phyloP scores from a whole-genome alignment of 2,329 filamentous ascomycete genomes.

The Exophiala sp. region DNA sequence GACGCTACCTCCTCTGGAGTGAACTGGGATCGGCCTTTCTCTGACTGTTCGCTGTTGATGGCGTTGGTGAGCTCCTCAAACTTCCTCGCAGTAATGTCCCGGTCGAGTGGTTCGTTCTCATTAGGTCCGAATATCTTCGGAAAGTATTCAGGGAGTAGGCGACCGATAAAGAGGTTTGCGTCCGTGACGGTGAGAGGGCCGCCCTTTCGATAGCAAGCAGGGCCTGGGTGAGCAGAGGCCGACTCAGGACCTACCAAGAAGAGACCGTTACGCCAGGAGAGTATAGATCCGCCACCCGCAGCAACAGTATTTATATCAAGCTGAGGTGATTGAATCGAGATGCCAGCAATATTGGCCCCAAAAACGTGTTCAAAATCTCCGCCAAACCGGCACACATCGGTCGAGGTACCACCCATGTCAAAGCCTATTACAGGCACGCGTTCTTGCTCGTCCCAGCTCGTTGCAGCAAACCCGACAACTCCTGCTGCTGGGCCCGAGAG shows the following conservation, averaged over 20 bases:
- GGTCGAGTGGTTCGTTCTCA: slow-evolving; percentile 64
- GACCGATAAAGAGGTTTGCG: slow-evolving; percentile 80
- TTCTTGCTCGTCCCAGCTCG: slow-evolving; percentile 73
- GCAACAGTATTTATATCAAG: slow-evolving; percentile 66
- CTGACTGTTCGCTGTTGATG: slow-evolving; percentile 40
- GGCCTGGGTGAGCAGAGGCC: slow-evolving; percentile 82
- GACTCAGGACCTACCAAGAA: slow-evolving; percentile 90
- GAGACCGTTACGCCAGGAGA: slow-evolving; percentile 80
- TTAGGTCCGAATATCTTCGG: slow-evolving; percentile 87
- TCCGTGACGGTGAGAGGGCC: slow-evolving; percentile 91
- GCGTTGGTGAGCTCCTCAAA: slow-evolving; percentile 42
- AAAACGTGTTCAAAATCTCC: slow-evolving; percentile 83
- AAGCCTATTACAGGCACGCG: slow-evolving; percentile 80
- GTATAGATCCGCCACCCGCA: slow-evolving; percentile 59
- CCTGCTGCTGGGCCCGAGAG: slow-evolving; percentile 88
- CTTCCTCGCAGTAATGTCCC: slow-evolving; percentile 39
- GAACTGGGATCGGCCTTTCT: slow-evolving; percentile 32
- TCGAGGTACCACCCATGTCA: slow-evolving; percentile 84
- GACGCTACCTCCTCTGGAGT: slow-evolving; percentile 38
- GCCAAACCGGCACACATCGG: slow-evolving; percentile 77
- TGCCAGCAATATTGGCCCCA: slow-evolving; percentile 78
- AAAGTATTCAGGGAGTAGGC: slow-evolving; percentile 69
- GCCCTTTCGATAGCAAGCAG: slow-evolving; percentile 85
- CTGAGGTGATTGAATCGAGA: slow-evolving; percentile 79
- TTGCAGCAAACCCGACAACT: slow-evolving; percentile 59